Evolutionary conservation across 129 eudicot species (phyloP).

Genomic region (Arctium lappa): DNA sequence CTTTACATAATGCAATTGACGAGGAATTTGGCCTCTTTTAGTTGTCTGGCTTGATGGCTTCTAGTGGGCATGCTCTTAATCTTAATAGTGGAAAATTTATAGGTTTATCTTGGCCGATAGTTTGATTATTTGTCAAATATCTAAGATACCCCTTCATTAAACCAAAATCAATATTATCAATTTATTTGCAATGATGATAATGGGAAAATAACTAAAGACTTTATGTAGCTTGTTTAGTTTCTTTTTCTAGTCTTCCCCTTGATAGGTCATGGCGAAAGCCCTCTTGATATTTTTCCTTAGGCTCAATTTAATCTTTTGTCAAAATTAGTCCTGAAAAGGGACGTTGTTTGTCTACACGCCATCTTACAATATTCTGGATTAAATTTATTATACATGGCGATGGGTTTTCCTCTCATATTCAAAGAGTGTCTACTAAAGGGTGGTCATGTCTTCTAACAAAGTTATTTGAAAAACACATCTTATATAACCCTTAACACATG

Average conservation of each 20-base stretch:
- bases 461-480: neutral
- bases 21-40: neutral
- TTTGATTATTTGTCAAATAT: neutral
- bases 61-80: neutral
- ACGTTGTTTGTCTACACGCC: neutral
- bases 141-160: neutral
- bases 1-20: neutral
- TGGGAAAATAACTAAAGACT: neutral
- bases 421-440: neutral
- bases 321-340: neutral
- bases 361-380: neutral
- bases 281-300: neutral
- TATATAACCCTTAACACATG: too few species aligned
- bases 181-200: neutral
- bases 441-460: neutral
- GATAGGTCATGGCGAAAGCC: neutral
- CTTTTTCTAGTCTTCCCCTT: neutral
- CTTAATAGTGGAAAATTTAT: neutral
- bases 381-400: neutral
- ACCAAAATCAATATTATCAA: neutral
- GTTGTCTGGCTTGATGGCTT: neutral
- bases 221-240: neutral
- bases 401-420: neutral
- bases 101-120: neutral
- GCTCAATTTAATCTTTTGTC: neutral